phyloP scores from a whole-genome alignment of 805 yeast genomes.

The Lipomyces anomalus region DNA sequence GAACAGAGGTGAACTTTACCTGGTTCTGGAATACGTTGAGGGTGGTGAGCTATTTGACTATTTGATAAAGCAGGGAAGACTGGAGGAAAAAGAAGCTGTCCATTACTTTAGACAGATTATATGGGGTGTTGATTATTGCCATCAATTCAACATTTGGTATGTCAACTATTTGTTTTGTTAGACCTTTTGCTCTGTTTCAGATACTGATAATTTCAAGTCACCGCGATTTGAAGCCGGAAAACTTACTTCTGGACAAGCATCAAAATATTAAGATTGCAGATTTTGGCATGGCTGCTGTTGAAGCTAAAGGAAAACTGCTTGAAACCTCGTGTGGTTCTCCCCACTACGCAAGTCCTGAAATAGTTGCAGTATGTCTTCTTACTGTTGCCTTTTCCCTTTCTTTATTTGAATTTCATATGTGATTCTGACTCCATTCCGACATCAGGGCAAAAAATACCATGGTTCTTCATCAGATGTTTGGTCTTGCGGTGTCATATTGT shows the following conservation, averaged over 20 bases:
- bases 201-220: slow-evolving; percentile 36
- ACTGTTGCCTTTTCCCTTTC: background rate
- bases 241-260: slow-evolving; percentile 68
- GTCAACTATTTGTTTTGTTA: background rate
- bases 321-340: slow-evolving; percentile 98
- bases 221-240: slow-evolving; percentile 74
- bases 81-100: slow-evolving; percentile 86
- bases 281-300: slow-evolving; percentile 98
- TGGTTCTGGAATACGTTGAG: slow-evolving; percentile 91
- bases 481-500: slow-evolving; percentile 87
- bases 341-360: slow-evolving; percentile 97
- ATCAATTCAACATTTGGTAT: slow-evolving; percentile 70
- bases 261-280: slow-evolving; percentile 93
- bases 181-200: background rate
- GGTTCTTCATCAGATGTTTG: slow-evolving; percentile 97
- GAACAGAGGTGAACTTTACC: slow-evolving; percentile 81
- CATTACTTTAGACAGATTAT: slow-evolving; percentile 83
- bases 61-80: slow-evolving; percentile 77
- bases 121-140: slow-evolving; percentile 77
- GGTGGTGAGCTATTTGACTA: slow-evolving; percentile 96
- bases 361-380: slow-evolving; percentile 52
- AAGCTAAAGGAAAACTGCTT: slow-evolving; percentile 68
- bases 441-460: slow-evolving; percentile 75
- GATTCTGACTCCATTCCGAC: background rate
- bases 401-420: background rate